A percentile compares a stretch with the other conserved stretches of the same genome.
phyloP scores from a whole-genome alignment of 768 basidiomycete genomes.

The Termitomyces sp. region DNA sequence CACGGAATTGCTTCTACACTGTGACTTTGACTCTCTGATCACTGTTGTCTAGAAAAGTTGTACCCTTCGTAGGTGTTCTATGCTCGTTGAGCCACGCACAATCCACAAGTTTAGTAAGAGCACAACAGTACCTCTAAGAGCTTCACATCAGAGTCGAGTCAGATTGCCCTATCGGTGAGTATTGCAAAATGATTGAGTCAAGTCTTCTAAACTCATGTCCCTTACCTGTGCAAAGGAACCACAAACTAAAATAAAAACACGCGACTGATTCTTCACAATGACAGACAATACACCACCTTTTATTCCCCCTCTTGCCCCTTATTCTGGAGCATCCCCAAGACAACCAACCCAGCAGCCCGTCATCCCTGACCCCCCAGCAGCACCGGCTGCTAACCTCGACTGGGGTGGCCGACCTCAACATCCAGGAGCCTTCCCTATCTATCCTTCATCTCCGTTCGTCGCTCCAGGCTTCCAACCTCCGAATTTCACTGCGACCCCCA shows the following conservation, averaged over 20 bases:
- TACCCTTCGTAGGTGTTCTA: not conserved
- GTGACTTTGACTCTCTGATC: not conserved
- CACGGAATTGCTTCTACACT: not conserved
- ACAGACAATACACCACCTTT: not conserved
- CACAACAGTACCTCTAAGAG: not conserved
- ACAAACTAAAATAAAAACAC: not conserved
- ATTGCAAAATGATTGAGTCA: not conserved
- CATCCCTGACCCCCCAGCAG: constrained; percentile 1
- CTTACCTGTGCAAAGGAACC: not conserved
- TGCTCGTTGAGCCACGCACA: not conserved
- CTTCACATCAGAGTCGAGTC: not conserved
- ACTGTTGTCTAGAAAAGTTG: not conserved
- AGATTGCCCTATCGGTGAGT: not conserved
- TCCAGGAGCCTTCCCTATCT: not conserved
- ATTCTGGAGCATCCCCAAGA: not conserved
- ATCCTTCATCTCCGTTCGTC: not conserved
- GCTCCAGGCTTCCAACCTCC: constrained; percentile 1
- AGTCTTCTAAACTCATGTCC: not conserved
- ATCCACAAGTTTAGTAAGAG: not conserved
- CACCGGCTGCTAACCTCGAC: not conserved
- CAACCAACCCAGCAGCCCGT: not conserved
- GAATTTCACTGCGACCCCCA: not conserved
- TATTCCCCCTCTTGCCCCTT: not conserved
- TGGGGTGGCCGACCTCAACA: constrained; percentile 2
- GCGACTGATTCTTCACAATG: not conserved